Conservation (phyloP, 164 flowering plant genomes). For the Nelumbo lutea region DNA sequence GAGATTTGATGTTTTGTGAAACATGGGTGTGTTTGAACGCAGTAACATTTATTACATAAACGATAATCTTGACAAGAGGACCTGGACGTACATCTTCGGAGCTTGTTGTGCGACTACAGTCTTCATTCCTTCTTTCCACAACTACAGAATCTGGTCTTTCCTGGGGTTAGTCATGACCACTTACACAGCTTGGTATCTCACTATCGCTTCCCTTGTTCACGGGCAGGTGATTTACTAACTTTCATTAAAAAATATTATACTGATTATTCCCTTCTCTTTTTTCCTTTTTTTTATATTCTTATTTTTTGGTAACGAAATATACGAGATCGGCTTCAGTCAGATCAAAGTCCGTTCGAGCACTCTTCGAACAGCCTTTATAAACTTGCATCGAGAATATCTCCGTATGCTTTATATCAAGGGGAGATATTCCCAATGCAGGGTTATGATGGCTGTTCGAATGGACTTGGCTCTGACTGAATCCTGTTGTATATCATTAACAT, state of each 20-base stretch:
- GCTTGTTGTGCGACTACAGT: slow-evolving; percentile 99
- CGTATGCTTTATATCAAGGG: no score
- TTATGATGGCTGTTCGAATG: no score
- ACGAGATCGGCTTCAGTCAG: not conserved
- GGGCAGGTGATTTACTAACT: slow-evolving; percentile 62
- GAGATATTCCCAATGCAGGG: no score
- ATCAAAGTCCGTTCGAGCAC: no score
- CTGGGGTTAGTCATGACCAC: slow-evolving; percentile 94
- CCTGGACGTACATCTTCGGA: slow-evolving; percentile 99
- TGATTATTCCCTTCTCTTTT: not conserved
- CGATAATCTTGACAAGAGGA: slow-evolving; percentile 97
- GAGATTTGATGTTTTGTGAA: not conserved
- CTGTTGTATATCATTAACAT: no score
- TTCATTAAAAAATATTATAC: not conserved
- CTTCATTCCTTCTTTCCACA: slow-evolving; percentile 97
- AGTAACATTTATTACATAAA: slow-evolving; percentile 99
- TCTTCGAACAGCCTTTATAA: not conserved
- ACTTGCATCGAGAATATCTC: no score
- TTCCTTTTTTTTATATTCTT: not conserved
- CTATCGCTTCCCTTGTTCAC: slow-evolving; percentile 85
- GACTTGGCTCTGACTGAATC: no score
- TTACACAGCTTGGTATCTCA: slow-evolving; percentile 94
- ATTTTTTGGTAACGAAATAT: not conserved
- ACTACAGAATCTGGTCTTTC: slow-evolving; percentile 98
- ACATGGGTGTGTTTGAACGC: slow-evolving; percentile 19